Conservation (phyloP, 805 yeast genomes). For the Saturnispora mendoncae region DNA sequence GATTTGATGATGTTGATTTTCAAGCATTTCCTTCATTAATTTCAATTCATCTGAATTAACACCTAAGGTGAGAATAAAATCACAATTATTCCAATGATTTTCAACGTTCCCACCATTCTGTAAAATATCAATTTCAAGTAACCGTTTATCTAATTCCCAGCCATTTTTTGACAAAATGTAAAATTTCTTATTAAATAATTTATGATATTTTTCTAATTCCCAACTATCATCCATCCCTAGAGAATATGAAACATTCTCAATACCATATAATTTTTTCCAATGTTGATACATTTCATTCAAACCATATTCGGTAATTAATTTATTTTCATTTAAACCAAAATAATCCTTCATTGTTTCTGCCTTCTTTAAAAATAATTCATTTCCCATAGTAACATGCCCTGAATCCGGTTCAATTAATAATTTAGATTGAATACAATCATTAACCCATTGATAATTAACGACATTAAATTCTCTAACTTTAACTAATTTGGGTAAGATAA, state of each 20-base stretch:
- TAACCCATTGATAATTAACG: conserved; percentile 61
- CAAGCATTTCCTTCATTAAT: background rate
- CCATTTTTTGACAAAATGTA: background rate
- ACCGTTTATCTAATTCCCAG: conserved; percentile 2
- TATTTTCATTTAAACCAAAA: conserved; percentile 53
- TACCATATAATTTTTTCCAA: background rate
- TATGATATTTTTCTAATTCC: background rate
- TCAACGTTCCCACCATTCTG: conserved; percentile 10
- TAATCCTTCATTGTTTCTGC: conserved; percentile 39
- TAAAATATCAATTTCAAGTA: conserved; percentile 1
- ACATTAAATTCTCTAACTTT: conserved; percentile 40
- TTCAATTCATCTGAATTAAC: background rate
- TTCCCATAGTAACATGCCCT: conserved; percentile 35
- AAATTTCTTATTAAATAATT: background rate
- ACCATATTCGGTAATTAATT: conserved; percentile 12
- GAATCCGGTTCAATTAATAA: conserved; percentile 51
- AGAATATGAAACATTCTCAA: too few relatives aligned
- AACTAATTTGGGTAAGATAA: background rate
- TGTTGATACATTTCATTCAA: background rate
- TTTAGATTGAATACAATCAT: conserved; percentile 46
- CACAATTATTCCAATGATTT: conserved; percentile 2
- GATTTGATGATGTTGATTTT: background rate
- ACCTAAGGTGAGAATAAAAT: conserved; percentile 2
- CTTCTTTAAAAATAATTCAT: conserved; percentile 11
- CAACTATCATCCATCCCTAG: too few relatives aligned